These are phyloP conservation scores for Cyamopsis tetragonoloba DNA, from an alignment of 306 rosid genomes.

Conservation along the genomic window DNA sequence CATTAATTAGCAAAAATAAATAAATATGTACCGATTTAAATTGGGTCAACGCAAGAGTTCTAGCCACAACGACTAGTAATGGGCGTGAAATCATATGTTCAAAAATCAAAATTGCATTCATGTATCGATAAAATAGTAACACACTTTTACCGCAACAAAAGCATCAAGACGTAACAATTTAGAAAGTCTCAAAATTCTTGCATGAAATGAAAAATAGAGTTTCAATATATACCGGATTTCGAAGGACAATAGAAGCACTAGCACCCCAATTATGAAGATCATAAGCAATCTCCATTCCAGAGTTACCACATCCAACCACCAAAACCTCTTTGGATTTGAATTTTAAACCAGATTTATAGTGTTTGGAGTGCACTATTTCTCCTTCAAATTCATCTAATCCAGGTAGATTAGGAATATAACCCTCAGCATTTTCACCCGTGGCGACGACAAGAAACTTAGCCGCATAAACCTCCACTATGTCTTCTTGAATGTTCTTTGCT, in stretches of 20 bases:
- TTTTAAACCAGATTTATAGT: conserved; percentile 38
- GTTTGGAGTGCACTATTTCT: conserved; percentile 36
- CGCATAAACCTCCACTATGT: background rate
- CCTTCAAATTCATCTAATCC: conserved; percentile 44
- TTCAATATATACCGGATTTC: conserved; percentile 38
- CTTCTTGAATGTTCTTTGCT: background rate
- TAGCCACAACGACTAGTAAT: no score
- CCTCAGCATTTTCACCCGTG: conserved; percentile 34
- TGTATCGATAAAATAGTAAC: no score
- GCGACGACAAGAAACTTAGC: conserved; percentile 40
- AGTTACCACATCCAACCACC: conserved; percentile 68
- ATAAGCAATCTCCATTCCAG: conserved; percentile 62
- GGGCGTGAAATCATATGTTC: no score
- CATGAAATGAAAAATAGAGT: background rate
- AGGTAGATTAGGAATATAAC: conserved; percentile 22
- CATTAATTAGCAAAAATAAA: no score
- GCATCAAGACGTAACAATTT: no score
- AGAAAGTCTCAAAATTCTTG: no score
- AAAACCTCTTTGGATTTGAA: conserved; percentile 37
- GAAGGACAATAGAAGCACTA: conserved; percentile 17
- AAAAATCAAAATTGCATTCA: no score
- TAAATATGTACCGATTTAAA: no score
- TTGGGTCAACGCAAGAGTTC: no score
- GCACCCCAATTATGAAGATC: conserved; percentile 18
- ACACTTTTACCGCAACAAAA: no score